Evolutionary conservation across 352 stramenopile genomes (phyloP).

Genomic region (Hyaloperonospora arabidopsidis): DNA sequence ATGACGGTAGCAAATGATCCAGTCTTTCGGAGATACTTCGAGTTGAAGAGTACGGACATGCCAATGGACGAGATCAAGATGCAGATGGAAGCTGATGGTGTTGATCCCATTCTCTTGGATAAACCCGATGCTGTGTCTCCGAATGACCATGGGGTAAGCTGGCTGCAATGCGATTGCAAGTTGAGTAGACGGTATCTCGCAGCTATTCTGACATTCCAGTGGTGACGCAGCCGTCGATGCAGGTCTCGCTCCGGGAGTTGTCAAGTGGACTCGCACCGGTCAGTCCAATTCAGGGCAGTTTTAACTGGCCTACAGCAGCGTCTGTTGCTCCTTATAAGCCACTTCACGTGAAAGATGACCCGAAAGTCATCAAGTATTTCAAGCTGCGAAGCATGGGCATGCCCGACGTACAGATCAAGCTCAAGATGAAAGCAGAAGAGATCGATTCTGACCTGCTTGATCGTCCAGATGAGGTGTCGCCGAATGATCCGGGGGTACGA

Average conservation of each 20-base stretch:
- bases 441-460: constrained; percentile 59
- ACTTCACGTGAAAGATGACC: constrained; percentile 68
- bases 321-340: constrained; percentile 50
- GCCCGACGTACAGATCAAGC: constrained; percentile 70
- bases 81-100: constrained; percentile 78
- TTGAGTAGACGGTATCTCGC: constrained; percentile 1
- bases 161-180: constrained; percentile 12
- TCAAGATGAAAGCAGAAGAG: constrained; percentile 74
- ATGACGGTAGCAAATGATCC: constrained; percentile 72
- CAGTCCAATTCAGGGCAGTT: constrained; percentile 11
- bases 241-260: constrained; percentile 14
- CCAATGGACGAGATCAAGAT: constrained; percentile 74
- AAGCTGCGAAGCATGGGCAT: constrained; percentile 79
- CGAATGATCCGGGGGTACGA: constrained; percentile 72
- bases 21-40: constrained; percentile 81
- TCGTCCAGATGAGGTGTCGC: constrained; percentile 62
- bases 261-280: constrained; percentile 16
- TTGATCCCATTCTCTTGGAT: constrained; percentile 61
- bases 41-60: constrained; percentile 81
- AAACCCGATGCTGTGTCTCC: constrained; percentile 53
- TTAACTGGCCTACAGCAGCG: constrained; percentile 22
- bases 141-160: constrained; percentile 71
- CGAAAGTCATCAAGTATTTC: constrained; percentile 73
- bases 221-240: constrained; percentile 31
- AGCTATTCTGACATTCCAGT: constrained; percentile 5